Conservation (phyloP, 176 grass and related monocot species). For the Lolium rigidum region DNA sequence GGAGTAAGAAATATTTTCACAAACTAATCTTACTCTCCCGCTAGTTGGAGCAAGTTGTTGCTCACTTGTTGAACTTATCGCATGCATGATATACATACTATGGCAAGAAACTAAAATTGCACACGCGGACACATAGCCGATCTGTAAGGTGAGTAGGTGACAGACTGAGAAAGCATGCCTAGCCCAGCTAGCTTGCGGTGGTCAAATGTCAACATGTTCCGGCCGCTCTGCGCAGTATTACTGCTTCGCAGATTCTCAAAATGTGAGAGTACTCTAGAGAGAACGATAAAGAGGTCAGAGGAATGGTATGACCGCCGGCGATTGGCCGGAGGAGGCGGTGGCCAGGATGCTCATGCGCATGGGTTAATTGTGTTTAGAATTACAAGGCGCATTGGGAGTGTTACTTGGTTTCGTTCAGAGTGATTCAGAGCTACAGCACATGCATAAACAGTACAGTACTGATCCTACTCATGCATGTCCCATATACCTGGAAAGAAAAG, state of each 20-base stretch:
- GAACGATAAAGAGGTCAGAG: constrained; percentile 13
- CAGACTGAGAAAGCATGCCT: not conserved
- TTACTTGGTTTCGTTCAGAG: constrained; percentile 41
- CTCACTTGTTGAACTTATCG: not conserved
- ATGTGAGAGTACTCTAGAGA: not conserved
- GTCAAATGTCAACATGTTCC: constrained; percentile 19
- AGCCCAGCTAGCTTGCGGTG: constrained; percentile 8
- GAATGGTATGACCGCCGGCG: constrained; percentile 34
- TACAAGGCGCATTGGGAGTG: constrained; percentile 61
- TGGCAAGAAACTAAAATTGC: not conserved
- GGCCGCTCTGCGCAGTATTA: not conserved
- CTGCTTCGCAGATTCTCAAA: constrained; percentile 12
- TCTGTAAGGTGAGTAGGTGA: not conserved
- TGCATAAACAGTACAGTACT: not conserved
- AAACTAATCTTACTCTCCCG: no score
- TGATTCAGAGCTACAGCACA: constrained; percentile 29
- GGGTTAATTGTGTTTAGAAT: constrained; percentile 60
- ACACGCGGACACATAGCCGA: not conserved
- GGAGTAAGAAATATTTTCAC: no score
- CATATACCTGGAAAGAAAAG: constrained; percentile 30
- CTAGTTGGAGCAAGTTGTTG: not conserved
- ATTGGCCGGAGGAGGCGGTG: constrained; percentile 66
- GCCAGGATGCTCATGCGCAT: constrained; percentile 41
- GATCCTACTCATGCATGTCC: constrained; percentile 32
- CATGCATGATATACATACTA: not conserved